Conservation (phyloP, 2,329 filamentous ascomycete genomes). For the Aspergillus tanneri region DNA sequence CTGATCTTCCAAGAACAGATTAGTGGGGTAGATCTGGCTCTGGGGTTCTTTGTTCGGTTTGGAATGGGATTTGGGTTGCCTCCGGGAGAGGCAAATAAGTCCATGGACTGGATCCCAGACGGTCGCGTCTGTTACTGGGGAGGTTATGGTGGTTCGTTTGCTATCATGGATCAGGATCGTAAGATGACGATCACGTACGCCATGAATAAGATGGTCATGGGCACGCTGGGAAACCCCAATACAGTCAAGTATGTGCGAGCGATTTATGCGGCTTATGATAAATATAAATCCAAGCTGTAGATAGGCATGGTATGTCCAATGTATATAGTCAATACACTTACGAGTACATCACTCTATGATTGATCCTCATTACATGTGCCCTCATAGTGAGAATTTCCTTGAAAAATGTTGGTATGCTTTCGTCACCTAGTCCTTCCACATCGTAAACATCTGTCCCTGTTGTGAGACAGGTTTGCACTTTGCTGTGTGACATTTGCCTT, state of each 20-base stretch:
- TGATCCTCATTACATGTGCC: too few relatives aligned
- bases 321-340: too few relatives aligned
- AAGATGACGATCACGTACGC: constrained; percentile 46
- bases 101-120: constrained; percentile 25
- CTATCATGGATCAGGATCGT: constrained; percentile 46
- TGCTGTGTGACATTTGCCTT: constrained; percentile 1
- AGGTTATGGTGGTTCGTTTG: constrained; percentile 49
- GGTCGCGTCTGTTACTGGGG: constrained; percentile 45
- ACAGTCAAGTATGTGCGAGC: constrained; percentile 32
- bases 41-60: constrained; percentile 37
- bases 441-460: too few relatives aligned
- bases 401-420: too few relatives aligned
- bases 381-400: too few relatives aligned
- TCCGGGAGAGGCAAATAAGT: constrained; percentile 24
- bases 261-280: constrained; percentile 28
- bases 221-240: constrained; percentile 30
- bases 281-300: neutral
- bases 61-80: constrained; percentile 46
- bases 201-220: constrained; percentile 48
- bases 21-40: constrained; percentile 43
- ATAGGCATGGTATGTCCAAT: too few relatives aligned
- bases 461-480: too few relatives aligned
- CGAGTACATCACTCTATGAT: too few relatives aligned
- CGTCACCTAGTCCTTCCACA: too few relatives aligned
- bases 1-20: constrained; percentile 49